Conservation (phyloP, 495 filamentous ascomycete genomes). For the Physcia stellaris region DNA sequence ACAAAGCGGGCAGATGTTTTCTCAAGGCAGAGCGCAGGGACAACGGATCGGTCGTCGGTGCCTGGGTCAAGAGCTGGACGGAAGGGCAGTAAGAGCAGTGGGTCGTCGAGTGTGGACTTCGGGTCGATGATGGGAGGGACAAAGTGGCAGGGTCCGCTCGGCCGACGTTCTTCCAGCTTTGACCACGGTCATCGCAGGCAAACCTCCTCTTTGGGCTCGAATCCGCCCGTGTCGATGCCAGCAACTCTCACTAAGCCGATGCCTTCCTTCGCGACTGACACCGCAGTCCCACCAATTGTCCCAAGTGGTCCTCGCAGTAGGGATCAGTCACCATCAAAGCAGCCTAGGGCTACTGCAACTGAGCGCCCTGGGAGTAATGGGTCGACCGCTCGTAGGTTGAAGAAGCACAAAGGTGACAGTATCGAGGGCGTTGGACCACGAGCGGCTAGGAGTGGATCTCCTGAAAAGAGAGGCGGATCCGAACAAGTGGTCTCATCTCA, state of each 20-base stretch:
- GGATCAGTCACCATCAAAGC: slow-evolving; percentile 26
- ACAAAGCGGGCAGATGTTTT: slow-evolving; percentile 18
- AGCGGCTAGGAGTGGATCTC: too few species aligned
- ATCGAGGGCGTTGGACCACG: too few species aligned
- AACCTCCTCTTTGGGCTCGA: slow-evolving; percentile 5
- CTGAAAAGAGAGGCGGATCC: too few species aligned
- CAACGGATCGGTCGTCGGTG: background rate
- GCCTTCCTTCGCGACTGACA: slow-evolving; percentile 50
- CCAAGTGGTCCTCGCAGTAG: slow-evolving; percentile 59
- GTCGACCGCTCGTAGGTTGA: too few species aligned
- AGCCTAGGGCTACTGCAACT: too few species aligned
- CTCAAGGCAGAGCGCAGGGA: slow-evolving; percentile 22
- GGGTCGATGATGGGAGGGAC: slow-evolving; percentile 30
- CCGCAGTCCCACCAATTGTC: slow-evolving; percentile 79
- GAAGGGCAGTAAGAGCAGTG: slow-evolving; percentile 63
- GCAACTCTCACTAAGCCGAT: slow-evolving; percentile 14
- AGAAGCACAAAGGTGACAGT: too few species aligned
- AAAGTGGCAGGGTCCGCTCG: slow-evolving; percentile 41
- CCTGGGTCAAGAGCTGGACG: slow-evolving; percentile 20
- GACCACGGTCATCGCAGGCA: slow-evolving; percentile 42
- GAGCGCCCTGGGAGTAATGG: too few species aligned
- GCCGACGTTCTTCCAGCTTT: slow-evolving; percentile 63
- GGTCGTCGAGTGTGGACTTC: slow-evolving; percentile 54
- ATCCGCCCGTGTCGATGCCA: slow-evolving; percentile 5
- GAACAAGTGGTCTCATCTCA: too few species aligned